Evolutionary conservation across 257 asterid genomes (phyloP).

Genomic region (Rauvolfia tetraphylla): DNA sequence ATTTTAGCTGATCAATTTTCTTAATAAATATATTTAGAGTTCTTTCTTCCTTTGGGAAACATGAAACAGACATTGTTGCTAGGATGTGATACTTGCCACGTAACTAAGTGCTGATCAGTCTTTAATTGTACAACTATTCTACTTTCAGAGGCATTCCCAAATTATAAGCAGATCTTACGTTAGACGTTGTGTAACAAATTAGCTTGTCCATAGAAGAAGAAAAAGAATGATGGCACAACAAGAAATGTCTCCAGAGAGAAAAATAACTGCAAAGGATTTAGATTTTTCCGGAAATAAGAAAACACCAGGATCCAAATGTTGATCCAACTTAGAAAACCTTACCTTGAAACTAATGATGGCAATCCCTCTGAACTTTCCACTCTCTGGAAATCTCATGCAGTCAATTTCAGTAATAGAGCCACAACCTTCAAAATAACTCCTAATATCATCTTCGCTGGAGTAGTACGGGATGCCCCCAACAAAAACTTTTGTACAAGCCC

Average conservation of each 20-base stretch:
- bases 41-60: not conserved
- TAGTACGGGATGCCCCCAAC: constrained; percentile 98
- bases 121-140: not conserved
- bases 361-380: constrained; percentile 94
- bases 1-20: not conserved
- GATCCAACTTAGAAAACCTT: constrained; percentile 19
- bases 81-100: not conserved
- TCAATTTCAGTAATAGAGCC: constrained; percentile 79
- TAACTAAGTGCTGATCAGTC: not conserved
- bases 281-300: not conserved
- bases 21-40: not conserved
- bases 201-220: constrained; percentile 1
- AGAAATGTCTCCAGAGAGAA: not conserved
- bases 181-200: not conserved
- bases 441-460: constrained; percentile 91
- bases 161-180: not conserved
- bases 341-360: constrained; percentile 92
- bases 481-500: constrained; percentile 58
- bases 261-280: not conserved
- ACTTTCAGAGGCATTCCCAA: not conserved
- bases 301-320: not conserved
- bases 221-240: not conserved
- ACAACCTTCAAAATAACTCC: constrained; percentile 88
- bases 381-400: constrained; percentile 86
- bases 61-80: not conserved